phyloP scores from a whole-genome alignment of 2,329 filamentous ascomycete genomes.

The Claviceps sp. region DNA sequence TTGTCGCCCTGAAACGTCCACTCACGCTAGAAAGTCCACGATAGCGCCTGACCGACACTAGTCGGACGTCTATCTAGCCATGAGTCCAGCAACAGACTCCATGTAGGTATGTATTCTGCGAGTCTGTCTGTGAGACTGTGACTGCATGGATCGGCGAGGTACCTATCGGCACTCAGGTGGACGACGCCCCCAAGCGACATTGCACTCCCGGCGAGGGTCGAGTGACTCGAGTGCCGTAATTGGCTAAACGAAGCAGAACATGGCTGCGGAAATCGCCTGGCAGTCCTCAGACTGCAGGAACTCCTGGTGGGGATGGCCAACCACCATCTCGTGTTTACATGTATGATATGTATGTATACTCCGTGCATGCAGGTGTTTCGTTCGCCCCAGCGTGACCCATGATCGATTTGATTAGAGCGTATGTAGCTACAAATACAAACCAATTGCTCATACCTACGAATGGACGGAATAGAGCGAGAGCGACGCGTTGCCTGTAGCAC shows the following conservation, averaged over 20 bases:
- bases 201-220: not conserved
- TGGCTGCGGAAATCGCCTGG: conserved; percentile 1
- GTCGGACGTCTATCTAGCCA: not conserved
- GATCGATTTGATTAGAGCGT: not conserved
- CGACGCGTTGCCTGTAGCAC: no score
- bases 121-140: not conserved
- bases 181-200: not conserved
- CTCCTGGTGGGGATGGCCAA: not conserved
- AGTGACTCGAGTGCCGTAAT: not conserved
- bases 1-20: not conserved
- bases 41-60: not conserved
- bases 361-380: conserved; percentile 2
- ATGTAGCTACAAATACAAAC: no score
- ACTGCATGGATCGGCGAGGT: not conserved
- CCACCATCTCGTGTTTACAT: conserved; percentile 6
- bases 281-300: not conserved
- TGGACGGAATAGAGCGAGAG: no score
- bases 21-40: not conserved
- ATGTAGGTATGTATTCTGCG: not conserved
- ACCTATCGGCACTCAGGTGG: not conserved
- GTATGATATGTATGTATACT: not conserved
- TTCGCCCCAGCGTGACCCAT: conserved; percentile 5
- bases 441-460: no score
- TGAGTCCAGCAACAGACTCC: not conserved
- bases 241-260: not conserved